Evolutionary conservation across 2,329 filamentous ascomycete genomes (phyloP).

Genomic region (Cadophora sp.): DNA sequence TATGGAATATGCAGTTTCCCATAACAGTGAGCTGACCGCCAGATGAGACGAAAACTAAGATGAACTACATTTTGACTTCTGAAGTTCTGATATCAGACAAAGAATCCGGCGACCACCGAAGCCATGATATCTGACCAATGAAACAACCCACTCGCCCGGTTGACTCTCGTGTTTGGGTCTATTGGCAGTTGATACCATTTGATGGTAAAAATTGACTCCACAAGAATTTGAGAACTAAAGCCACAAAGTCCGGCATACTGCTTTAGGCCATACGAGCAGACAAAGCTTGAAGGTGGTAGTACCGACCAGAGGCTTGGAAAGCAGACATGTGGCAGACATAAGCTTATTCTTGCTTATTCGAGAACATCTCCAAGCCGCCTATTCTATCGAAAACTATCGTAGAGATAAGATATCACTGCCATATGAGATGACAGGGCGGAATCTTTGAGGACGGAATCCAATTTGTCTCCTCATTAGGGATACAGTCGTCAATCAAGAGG

Average conservation of each 20-base stretch:
- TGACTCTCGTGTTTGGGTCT: not conserved
- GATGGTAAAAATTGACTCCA: not conserved
- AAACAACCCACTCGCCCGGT: not conserved
- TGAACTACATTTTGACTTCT: not conserved
- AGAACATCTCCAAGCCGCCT: not conserved
- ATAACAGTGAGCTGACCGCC: not conserved
- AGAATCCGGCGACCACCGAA: not conserved
- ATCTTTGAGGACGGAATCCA: not conserved
- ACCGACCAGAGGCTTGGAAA: not conserved
- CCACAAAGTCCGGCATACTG: not conserved
- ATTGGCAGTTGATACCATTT: not conserved
- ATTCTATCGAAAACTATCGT: not conserved
- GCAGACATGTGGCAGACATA: not conserved
- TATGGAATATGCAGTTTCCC: not conserved
- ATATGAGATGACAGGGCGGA: not conserved
- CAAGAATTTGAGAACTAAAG: not conserved
- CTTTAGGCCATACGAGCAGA: constrained; percentile 4
- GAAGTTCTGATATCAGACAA: not conserved
- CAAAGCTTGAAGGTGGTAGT: not conserved
- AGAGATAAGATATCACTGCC: too few relatives aligned
- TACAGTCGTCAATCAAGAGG: not conserved
- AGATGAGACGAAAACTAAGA: not conserved
- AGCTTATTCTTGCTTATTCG: constrained; percentile 3
- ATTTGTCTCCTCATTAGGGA: not conserved
- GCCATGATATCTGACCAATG: not conserved